phyloP scores from a whole-genome alignment of 352 stramenopile genomes.

The Peronospora destructor region DNA sequence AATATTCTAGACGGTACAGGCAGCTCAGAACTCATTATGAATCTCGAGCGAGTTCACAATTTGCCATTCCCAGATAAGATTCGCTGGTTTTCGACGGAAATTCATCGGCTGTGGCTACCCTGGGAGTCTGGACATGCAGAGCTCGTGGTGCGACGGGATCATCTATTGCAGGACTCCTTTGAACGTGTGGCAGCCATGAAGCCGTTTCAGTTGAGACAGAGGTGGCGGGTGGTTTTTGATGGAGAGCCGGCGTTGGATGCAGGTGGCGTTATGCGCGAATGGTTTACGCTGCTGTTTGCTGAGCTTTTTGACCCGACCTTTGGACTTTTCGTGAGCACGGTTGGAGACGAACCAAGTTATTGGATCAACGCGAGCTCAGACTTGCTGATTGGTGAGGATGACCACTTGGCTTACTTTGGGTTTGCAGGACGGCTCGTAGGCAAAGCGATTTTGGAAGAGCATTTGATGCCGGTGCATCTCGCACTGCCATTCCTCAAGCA shows the following conservation, averaged over 20 bases:
- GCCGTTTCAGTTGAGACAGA: conserved; percentile 72
- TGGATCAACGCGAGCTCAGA: conserved; percentile 78
- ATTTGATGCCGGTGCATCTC: conserved; percentile 70
- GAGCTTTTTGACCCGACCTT: conserved; percentile 78
- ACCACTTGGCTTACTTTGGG: conserved; percentile 77
- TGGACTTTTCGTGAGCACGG: conserved; percentile 68
- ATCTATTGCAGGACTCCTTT: conserved; percentile 85
- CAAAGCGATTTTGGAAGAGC: conserved; percentile 83
- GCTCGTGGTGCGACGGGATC: conserved; percentile 67
- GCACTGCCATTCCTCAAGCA: conserved; percentile 85
- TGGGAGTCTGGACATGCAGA: conserved; percentile 78
- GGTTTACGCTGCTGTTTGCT: conserved; percentile 80
- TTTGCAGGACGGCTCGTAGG: conserved; percentile 76
- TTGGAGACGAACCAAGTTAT: conserved; percentile 72
- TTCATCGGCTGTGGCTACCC: conserved; percentile 70
- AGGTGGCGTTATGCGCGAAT: conserved; percentile 85
- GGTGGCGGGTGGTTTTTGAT: conserved; percentile 80
- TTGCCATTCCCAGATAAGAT: conserved; percentile 73
- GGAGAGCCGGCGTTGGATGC: conserved; percentile 82
- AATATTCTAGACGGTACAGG: conserved; percentile 66
- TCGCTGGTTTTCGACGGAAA: conserved; percentile 79
- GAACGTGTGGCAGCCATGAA: conserved; percentile 74
- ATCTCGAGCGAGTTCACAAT: conserved; percentile 73
- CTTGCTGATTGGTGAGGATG: conserved; percentile 31
- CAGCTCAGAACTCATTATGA: conserved; percentile 78